These are phyloP conservation scores for Inosperma sp. DNA, from an alignment of 768 basidiomycete genomes.

Conservation along the genomic window DNA sequence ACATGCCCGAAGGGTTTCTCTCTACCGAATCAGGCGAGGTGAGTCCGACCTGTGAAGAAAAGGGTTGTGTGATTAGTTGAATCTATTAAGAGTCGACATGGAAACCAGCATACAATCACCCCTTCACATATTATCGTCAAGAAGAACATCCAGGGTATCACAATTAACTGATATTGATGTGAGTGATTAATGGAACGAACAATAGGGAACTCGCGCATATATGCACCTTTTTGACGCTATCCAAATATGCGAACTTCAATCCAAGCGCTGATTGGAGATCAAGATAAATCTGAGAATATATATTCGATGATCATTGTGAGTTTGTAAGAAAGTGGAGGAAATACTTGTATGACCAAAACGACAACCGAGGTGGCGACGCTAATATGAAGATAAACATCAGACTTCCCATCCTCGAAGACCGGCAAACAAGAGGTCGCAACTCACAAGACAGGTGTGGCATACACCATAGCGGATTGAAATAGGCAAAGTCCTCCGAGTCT, in stretches of 20 bases:
- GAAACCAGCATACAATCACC: not conserved
- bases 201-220: not conserved
- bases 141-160: slow-evolving; percentile 10
- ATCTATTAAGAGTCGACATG: not conserved
- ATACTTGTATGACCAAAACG: slow-evolving; percentile 2
- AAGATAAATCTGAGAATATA: not conserved
- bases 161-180: slow-evolving; percentile 6
- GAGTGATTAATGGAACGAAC: not conserved
- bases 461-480: slow-evolving; percentile 14
- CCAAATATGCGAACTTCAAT: not conserved
- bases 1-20: slow-evolving; percentile 15
- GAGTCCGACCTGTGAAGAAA: slow-evolving; percentile 7
- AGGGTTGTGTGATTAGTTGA: not conserved
- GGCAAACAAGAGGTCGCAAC: not conserved
- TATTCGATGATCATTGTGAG: not conserved
- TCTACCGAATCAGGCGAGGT: slow-evolving; percentile 7
- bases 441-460: slow-evolving; percentile 16
- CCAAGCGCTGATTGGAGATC: slow-evolving; percentile 7
- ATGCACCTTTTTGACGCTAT: not conserved
- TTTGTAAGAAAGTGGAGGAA: not conserved
- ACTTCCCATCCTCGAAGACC: not conserved
- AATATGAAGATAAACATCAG: not conserved
- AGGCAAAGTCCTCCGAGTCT: slow-evolving; percentile 13
- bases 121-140: slow-evolving; percentile 3
- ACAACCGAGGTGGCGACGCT: slow-evolving; percentile 2